phyloP scores from a whole-genome alignment of 768 basidiomycete genomes.

The Rhodotorula graminis region DNA sequence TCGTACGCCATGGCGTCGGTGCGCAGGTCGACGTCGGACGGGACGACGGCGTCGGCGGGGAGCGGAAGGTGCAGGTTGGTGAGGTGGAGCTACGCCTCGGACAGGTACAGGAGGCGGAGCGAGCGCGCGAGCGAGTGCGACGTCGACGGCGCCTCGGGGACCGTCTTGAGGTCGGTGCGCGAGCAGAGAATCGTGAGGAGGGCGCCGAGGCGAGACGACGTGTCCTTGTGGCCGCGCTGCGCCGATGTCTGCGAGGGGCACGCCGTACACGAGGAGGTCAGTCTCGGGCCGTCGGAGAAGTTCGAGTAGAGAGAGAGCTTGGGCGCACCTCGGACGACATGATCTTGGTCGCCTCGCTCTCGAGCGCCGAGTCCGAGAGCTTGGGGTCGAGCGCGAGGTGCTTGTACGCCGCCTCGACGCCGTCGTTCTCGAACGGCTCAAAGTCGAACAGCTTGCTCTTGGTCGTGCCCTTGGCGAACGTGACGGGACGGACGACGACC shows the following conservation, averaged over 20 bases:
- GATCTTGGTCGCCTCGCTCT: conserved; percentile 1
- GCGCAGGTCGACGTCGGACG: conserved; percentile 17
- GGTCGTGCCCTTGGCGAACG: background rate
- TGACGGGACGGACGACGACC: no score
- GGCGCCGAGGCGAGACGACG: conserved; percentile 4
- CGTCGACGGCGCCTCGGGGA: background rate
- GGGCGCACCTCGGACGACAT: background rate
- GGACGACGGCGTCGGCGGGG: background rate
- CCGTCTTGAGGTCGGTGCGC: no score
- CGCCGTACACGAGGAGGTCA: rapidly evolving
- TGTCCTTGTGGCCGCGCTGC: background rate
- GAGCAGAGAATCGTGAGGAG: background rate
- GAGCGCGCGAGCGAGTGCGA: background rate
- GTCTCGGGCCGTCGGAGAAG: no score
- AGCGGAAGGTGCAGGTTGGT: background rate
- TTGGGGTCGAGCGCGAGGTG: background rate
- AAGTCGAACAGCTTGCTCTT: conserved; percentile 4
- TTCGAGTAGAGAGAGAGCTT: background rate
- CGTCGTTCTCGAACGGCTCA: background rate
- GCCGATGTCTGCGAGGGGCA: background rate
- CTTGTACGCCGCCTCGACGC: background rate
- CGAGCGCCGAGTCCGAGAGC: background rate
- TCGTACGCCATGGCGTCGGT: background rate
- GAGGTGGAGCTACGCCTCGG: conserved; percentile 11
- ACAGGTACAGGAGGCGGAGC: conserved; percentile 10